Base-by-base conservation (phyloP, 31 red algal genomes). In the Odonthalia washingtoniensis region DNA sequence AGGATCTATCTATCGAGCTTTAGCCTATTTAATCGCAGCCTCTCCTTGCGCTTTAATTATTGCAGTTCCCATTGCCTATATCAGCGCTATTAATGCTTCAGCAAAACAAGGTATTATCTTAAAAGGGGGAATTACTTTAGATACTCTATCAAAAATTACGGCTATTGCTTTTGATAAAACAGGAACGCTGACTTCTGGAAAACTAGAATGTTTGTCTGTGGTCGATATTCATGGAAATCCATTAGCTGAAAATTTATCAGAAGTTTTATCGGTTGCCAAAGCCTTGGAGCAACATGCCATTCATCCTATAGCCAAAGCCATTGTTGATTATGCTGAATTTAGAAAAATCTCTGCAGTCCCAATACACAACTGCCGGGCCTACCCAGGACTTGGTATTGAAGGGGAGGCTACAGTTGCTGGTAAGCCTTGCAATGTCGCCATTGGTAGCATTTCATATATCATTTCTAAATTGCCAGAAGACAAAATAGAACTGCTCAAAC, bases 161-260 rank as follows among this genome's bases (percentile, higher is more conserved):
- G 67, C 82, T 62, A 77, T 97, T 79, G 95, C 86, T 44, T 97
- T 97, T 89, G 95, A 97, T 78, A 97, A 97, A 86, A 97, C 95
- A 21, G 95, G 95, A 73, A 97, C 95, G n/a, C 81, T 97, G 30
- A 97, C 95, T 30, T 94, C 88, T 5, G 95, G 95, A 35, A 80
- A 83, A 32, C 74, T 93, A 2, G 67, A 65, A 27, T 66, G 94
- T 34, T 77, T 68, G 0, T 86, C 87, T n/a, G 46, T 69, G 3
- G 42, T 44, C 42, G 42, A 44, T 44, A 44, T 44, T 44, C 27
- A 73, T 26, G 46, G 63, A 44, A n/a, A 85, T n/a, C 85, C 87
- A 31, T 65, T 61, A 21, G 46, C 52, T 33, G 57, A 78, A 49
- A 40, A 87, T 69, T 46, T 92, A 28, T 75, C 90, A 12, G 70